phyloP scores from a whole-genome alignment of 352 stramenopile species.

The Phytophthora citricola region DNA sequence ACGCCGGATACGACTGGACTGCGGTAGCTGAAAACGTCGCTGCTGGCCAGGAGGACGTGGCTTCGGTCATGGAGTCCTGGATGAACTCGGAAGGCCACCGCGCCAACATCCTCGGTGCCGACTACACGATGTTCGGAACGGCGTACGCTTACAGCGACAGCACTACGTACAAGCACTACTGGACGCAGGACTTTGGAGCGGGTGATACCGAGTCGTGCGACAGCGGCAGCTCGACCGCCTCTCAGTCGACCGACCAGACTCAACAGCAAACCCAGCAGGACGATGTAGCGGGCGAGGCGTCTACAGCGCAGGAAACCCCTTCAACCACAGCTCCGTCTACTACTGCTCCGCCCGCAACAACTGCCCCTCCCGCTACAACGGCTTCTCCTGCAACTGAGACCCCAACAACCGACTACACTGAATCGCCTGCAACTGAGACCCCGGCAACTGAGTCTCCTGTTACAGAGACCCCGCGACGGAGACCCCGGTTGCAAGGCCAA shows the following conservation, averaged over 20 bases:
- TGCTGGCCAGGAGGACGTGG: constrained; percentile 53
- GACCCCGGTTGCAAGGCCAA: constrained; percentile 29
- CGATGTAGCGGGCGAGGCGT: constrained; percentile 22
- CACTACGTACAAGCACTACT: constrained; percentile 59
- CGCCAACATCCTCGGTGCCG: constrained; percentile 47
- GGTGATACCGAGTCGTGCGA: constrained; percentile 42
- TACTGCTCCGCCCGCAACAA: constrained; percentile 14
- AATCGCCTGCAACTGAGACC: constrained; percentile 2
- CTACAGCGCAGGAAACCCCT: constrained; percentile 18
- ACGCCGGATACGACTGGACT: constrained; percentile 56
- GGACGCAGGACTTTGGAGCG: constrained; percentile 63
- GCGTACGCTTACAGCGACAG: constrained; percentile 40
- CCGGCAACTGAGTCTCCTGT: constrained; percentile 11
- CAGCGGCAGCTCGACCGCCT: constrained; percentile 17
- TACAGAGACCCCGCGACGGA: constrained; percentile 1
- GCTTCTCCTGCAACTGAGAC: constrained; percentile 1
- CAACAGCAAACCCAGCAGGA: constrained; percentile 36
- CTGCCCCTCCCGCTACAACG: constrained; percentile 14
- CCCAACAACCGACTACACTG: background rate
- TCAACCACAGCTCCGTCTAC: constrained; percentile 17
- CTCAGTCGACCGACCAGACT: constrained; percentile 22
- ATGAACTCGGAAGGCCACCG: constrained; percentile 65
- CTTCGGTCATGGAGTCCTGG: constrained; percentile 62
- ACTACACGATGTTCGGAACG: constrained; percentile 50
- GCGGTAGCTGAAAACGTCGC: constrained; percentile 66